phyloP scores from a whole-genome alignment of 108 stramenopile species.

The Phaeodactylum tricornutum region DNA sequence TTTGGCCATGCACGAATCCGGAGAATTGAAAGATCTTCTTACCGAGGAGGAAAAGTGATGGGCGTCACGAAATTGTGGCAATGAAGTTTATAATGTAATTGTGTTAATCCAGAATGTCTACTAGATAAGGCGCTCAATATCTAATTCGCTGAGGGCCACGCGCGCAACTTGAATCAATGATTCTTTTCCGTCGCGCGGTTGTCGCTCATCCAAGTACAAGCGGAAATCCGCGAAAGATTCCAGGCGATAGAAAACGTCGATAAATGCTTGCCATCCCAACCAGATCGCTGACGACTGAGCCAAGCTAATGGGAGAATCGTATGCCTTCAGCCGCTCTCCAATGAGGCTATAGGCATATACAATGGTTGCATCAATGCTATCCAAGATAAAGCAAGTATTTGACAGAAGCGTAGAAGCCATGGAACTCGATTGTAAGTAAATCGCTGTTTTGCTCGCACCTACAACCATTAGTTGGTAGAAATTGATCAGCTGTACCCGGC shows the following conservation, averaged over 20 bases:
- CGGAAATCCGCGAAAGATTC: neutral
- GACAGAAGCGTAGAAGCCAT: neutral
- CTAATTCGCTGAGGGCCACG: neutral
- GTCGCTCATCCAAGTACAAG: neutral
- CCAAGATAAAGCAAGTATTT: neutral
- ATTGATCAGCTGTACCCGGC: conserved; percentile 33
- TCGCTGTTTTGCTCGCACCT: conserved; percentile 50
- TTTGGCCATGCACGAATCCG: conserved; percentile 80
- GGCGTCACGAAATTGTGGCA: no score
- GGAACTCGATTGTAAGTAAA: conserved; percentile 27
- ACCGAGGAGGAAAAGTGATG: no score
- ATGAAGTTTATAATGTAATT: no score
- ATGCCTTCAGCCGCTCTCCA: neutral
- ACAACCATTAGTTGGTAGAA: conserved; percentile 65
- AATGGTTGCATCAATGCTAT: neutral
- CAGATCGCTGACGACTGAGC: neutral
- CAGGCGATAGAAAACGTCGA: neutral
- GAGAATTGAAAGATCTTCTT: conserved; percentile 80
- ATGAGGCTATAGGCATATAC: conserved; percentile 2
- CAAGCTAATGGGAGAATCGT: neutral
- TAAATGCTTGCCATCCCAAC: conserved; percentile 1
- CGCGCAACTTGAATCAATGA: neutral
- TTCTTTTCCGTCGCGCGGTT: neutral
- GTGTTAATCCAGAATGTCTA: no score
- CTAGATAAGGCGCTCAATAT: no score